phyloP scores from a whole-genome alignment of 2,329 filamentous ascomycete genomes.

The Seiridium unicorne region DNA sequence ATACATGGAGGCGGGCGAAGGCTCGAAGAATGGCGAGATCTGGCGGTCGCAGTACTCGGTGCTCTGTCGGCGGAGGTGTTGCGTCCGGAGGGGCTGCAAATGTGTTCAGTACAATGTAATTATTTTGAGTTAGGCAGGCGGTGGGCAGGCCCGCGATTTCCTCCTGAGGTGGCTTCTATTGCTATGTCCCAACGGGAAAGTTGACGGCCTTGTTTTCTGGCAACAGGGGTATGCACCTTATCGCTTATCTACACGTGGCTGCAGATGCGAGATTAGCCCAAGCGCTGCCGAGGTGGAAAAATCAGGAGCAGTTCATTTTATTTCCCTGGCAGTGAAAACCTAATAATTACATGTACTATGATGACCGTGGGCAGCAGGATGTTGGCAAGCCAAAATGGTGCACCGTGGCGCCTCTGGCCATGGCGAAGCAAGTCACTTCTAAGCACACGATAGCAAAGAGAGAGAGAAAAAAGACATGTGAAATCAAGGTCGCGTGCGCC shows the following conservation, averaged over 20 bases:
- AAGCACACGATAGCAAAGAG: not conserved
- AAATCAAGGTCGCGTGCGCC: constrained; percentile 17
- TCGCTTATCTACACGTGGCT: constrained; percentile 18
- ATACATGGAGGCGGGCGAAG: not conserved
- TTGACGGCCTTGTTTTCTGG: not conserved
- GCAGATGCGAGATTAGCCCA: constrained; percentile 1
- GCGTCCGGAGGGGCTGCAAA: not conserved
- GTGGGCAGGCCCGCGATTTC: constrained; percentile 2
- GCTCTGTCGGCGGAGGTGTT: not conserved
- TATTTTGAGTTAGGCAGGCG: constrained; percentile 9
- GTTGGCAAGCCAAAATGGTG: no score
- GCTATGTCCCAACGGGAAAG: no score
- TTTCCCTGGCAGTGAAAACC: no score
- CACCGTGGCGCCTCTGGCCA: no score
- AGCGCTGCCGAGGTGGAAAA: not conserved
- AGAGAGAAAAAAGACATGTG: constrained; percentile 12
- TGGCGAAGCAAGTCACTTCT: not conserved
- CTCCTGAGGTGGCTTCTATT: not conserved
- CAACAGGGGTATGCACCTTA: constrained; percentile 4
- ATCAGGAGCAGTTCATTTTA: no score
- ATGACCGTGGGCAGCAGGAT: no score
- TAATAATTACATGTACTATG: no score
- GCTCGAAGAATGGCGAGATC: not conserved
- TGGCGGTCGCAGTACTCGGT: not conserved
- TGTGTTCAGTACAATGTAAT: not conserved